Conservation (phyloP, 2,329 filamentous ascomycete genomes). For the Chrysoporthe puriensis region DNA sequence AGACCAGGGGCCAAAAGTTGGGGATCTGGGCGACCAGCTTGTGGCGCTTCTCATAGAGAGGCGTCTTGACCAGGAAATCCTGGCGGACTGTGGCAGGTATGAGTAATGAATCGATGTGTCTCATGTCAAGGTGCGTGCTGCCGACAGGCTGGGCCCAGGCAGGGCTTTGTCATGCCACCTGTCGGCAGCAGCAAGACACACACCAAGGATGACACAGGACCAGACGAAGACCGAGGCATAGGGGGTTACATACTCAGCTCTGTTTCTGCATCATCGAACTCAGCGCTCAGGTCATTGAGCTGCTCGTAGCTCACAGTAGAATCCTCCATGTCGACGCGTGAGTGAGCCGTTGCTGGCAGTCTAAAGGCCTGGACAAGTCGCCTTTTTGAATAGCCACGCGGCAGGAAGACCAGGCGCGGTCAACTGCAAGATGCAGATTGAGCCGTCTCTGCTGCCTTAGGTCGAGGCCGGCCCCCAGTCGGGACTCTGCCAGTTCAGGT, state of each 20-base stretch:
- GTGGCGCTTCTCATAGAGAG: slow-evolving; percentile 78
- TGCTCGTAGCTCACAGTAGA: slow-evolving; percentile 70
- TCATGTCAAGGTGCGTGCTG: too few species aligned
- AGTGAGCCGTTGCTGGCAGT: slow-evolving; percentile 30
- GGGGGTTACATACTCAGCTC: slow-evolving; percentile 70
- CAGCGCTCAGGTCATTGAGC: slow-evolving; percentile 77
- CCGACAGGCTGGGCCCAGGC: background rate
- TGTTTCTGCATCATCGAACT: slow-evolving; percentile 82
- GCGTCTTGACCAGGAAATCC: slow-evolving; percentile 68
- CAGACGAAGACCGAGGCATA: background rate
- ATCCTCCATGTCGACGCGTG: slow-evolving; percentile 37
- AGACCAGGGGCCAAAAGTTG: slow-evolving; percentile 93
- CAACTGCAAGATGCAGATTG: background rate
- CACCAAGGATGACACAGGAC: too few species aligned
- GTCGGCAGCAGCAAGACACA: background rate
- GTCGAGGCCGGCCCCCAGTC: background rate
- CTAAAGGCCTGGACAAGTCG: slow-evolving; percentile 1
- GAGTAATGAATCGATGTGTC: slow-evolving; percentile 8
- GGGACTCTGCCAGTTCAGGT: background rate
- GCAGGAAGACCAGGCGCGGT: background rate
- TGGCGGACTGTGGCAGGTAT: slow-evolving; percentile 63
- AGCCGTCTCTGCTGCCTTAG: slow-evolving; percentile 11
- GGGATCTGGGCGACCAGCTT: slow-evolving; percentile 72
- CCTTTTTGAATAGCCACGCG: background rate
- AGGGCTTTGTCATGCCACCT: background rate